Evolutionary conservation across 352 stramenopile species (phyloP), one percentile per base, ranked within the genome.

Genomic region (Globisporangium ultimum): DNA sequence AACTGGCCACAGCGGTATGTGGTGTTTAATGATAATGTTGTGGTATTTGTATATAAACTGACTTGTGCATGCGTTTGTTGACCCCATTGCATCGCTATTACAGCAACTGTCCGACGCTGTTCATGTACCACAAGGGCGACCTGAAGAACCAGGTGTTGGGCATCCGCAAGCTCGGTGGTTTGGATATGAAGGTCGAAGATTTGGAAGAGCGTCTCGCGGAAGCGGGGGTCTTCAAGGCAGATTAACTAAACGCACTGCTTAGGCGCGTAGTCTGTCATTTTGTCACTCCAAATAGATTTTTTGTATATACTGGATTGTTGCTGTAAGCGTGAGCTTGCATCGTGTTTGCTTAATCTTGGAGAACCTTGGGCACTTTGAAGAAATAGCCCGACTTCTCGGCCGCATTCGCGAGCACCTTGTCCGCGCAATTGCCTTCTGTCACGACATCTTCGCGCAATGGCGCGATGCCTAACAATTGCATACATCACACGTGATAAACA

Each of bases 31-130:
- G 3, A 36, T 50, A 22, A 18, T 46, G 21, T 15, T n/a, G 20
- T 17, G 17, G 3, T 38, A 34, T 38, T 22, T n/a, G 9, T 17
- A 20, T 3, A 7, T 21, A 18, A 36, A 36, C 28, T 36, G 28
- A 36, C 28, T 43, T 45, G 32, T 17, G 20, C 22, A 17, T 34
- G 36, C 15, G 54, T 54, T 7, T 46, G 21, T 58, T 58, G 28
- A 32, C 2, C 24, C 24, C 2, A 32, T 32, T 32, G 2, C 5
- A 5, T 10, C 24, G 24, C 24, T 5, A 28, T 5, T 28, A 9
- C 49, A 82, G 74, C 50, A 97, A 97, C 75, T 90, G 95, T 64
- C 92, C 92, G 28, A 97, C 91, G 48, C 74, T 98, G 32, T 97
- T 98, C 67, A 89, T 97, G 76, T 98, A 98, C 76, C 74, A 93